A percentile compares a stretch with the other conserved stretches of the same genome.
phyloP scores from a whole-genome alignment of 768 basidiomycete species.

The Amanita rimosa region DNA sequence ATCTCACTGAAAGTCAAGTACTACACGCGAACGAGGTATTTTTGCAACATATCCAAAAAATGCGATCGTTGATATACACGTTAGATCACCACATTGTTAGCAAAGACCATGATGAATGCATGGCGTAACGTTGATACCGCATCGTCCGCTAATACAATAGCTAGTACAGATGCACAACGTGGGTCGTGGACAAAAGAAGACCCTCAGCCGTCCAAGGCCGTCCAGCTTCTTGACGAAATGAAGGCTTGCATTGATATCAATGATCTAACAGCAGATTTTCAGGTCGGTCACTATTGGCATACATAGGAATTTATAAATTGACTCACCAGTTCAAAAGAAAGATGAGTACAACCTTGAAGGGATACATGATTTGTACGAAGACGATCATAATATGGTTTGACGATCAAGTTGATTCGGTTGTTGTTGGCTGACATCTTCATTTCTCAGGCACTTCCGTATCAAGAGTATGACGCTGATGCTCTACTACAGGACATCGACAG shows the following conservation, averaged over 20 bases:
- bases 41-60: background rate
- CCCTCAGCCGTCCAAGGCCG: background rate
- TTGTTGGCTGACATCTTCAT: background rate
- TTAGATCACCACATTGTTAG: background rate
- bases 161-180: background rate
- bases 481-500: slow-evolving; percentile 1
- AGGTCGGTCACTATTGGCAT: background rate
- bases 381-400: background rate
- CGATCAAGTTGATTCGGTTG: background rate
- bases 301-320: background rate
- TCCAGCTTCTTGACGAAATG: background rate
- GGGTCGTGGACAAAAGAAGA: slow-evolving; percentile 1
- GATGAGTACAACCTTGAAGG: background rate
- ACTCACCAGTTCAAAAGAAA: background rate
- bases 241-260: background rate
- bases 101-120: background rate
- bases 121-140: slow-evolving; percentile 3
- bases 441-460: background rate
- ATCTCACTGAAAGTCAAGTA: background rate
- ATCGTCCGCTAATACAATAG: slow-evolving; percentile 1
- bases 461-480: background rate
- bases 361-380: background rate
- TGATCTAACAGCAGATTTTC: background rate
- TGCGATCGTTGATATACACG: background rate
- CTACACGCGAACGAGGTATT: slow-evolving; percentile 1